phyloP scores from a whole-genome alignment of 2,329 filamentous ascomycete genomes.

The Trichoderma harzianum region DNA sequence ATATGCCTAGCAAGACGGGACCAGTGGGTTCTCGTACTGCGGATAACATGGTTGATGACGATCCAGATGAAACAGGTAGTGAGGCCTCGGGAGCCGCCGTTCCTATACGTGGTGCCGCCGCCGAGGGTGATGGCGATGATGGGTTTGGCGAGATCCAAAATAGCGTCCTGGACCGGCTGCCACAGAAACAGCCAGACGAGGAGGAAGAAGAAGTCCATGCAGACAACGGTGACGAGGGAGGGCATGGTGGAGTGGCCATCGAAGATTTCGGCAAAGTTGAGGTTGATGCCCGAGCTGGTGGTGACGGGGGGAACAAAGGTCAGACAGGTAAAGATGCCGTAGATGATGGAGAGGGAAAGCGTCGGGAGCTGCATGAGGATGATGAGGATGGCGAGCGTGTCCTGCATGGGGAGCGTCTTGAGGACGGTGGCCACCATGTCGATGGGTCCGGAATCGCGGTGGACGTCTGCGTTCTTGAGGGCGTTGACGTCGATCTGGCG shows the following conservation, averaged over 20 bases:
- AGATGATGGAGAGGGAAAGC: slow-evolving; percentile 81
- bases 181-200: slow-evolving; percentile 84
- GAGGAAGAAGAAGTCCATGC: slow-evolving; percentile 79
- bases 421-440: slow-evolving; percentile 82
- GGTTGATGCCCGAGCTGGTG: slow-evolving; percentile 71
- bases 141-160: slow-evolving; percentile 85
- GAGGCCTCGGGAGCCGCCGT: slow-evolving; percentile 68
- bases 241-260: slow-evolving; percentile 83
- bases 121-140: slow-evolving; percentile 90
- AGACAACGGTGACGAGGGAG: slow-evolving; percentile 77
- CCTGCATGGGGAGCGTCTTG: slow-evolving; percentile 82
- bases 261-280: slow-evolving; percentile 87
- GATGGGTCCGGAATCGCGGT: slow-evolving; percentile 69
- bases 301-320: slow-evolving; percentile 86
- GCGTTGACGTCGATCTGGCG: slow-evolving; percentile 69
- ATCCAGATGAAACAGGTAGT: slow-evolving; percentile 70
- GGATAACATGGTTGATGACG: slow-evolving; percentile 50
- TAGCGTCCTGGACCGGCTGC: slow-evolving; percentile 81
- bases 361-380: slow-evolving; percentile 90
- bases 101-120: slow-evolving; percentile 68
- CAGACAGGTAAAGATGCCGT: slow-evolving; percentile 86
- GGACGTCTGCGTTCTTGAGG: slow-evolving; percentile 63
- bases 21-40: slow-evolving; percentile 49
- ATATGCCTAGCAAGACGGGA: slow-evolving; percentile 45
- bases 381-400: slow-evolving; percentile 95